Evolutionary conservation across 352 stramenopile species (phyloP), one percentile per base, ranked within the genome.

Genomic region (Pythium periplocum): DNA sequence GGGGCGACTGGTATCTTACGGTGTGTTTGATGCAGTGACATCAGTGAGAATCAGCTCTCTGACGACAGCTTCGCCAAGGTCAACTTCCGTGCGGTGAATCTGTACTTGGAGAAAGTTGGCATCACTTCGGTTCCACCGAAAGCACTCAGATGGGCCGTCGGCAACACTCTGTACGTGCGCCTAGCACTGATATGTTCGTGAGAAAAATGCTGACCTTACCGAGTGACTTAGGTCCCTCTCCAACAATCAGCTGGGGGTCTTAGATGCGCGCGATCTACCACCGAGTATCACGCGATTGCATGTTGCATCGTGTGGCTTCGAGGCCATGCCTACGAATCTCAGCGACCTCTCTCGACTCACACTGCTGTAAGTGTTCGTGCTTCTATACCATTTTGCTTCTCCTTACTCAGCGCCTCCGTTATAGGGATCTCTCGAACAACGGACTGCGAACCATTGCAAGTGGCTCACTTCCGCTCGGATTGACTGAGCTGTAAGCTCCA

Each of bases 391-490:
- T 6, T 39, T 30, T 11, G 34, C 10, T 36, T 12, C 36, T 34
- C 10, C 6, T n/a, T 8, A 40, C 38, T 57, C 10, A 45, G 17
- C 4, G 45, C 38, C 2, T 1, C 4, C 31, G 6, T 4, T 36
- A 33, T 37, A 66, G 59, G 6, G 59, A 66, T 47, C 41, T 68
- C 26, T 62, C 53, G 4, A 41, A 57, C 35, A 68, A 68, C 33
- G 32, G 10, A 38, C 44, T 68, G 3, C 45, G 45, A 4, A 32
- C 55, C 2, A 36, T 68, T 17, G 41, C 58, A n/a, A 62, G 45
- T 9, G 47, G 45, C 6, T 47, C 34, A 1, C 49, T 68, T 11
- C 60, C 60, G 6, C 26, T 11, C 2, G 41, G 35, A 7, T 34
- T 68, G 7, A 57, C 44, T 4, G 35, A 62, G 36, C 37, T 68